Conservation (phyloP, 768 basidiomycete genomes). For the Baorangia bicolor region DNA sequence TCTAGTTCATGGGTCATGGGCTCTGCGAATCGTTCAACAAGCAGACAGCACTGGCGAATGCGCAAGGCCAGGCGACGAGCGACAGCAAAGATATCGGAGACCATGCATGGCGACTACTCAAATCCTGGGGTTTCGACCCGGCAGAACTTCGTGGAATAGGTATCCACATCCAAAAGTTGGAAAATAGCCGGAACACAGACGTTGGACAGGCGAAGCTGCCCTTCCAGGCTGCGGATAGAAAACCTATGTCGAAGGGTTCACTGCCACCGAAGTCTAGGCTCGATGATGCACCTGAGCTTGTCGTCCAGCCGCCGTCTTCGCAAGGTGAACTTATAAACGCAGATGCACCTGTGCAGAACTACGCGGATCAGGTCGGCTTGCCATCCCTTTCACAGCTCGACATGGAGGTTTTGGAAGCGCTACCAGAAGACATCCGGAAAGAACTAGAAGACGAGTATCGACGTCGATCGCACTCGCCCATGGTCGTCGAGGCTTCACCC, state of each 20-base stretch:
- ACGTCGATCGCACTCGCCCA: conserved; percentile 56
- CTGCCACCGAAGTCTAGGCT: conserved; percentile 1
- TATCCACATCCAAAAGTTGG: conserved; percentile 88
- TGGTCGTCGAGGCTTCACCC: conserved; percentile 19
- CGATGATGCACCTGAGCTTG: conserved; percentile 16
- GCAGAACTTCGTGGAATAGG: conserved; percentile 90
- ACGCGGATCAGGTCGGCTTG: conserved; percentile 37
- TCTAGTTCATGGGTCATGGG: conserved; percentile 90
- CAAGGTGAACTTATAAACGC: conserved; percentile 25
- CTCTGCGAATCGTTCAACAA: conserved; percentile 80
- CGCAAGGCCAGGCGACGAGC: conserved; percentile 68
- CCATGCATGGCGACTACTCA: conserved; percentile 73
- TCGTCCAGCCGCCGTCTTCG: conserved; percentile 35
- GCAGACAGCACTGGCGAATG: conserved; percentile 57
- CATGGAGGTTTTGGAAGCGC: conserved; percentile 62
- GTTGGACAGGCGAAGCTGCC: conserved; percentile 60
- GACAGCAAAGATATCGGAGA: conserved; percentile 70
- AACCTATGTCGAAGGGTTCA: neutral
- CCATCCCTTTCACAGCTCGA: conserved; percentile 80
- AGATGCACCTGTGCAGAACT: conserved; percentile 9
- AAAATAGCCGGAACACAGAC: conserved; percentile 42
- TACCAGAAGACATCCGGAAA: conserved; percentile 65
- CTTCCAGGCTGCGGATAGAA: conserved; percentile 43
- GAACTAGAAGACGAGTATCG: conserved; percentile 69
- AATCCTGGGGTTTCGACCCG: conserved; percentile 74